Conservation (phyloP, 805 yeast genomes). For the Brettanomyces custersianus region DNA sequence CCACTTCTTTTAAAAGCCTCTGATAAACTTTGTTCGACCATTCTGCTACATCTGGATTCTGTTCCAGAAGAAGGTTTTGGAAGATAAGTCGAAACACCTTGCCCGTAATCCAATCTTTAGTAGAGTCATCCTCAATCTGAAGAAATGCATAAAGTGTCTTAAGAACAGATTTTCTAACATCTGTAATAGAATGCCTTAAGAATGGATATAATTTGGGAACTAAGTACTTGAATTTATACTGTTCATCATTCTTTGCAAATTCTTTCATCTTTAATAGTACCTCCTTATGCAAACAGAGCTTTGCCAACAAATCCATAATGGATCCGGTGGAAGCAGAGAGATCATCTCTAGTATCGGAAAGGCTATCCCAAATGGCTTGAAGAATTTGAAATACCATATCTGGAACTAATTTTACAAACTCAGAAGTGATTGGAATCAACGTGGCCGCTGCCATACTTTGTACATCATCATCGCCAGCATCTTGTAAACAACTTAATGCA, state of each 20-base stretch:
- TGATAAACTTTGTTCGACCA: constrained; percentile 57
- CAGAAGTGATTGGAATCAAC: constrained; percentile 79
- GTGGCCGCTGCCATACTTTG: constrained; percentile 96
- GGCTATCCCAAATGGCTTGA: constrained; percentile 82
- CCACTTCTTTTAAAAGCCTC: constrained; percentile 41
- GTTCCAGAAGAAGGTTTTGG: constrained; percentile 87
- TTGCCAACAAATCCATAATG: constrained; percentile 88
- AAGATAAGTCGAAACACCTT: constrained; percentile 65
- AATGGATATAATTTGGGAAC: constrained; percentile 93
- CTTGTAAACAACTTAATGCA: constrained; percentile 86
- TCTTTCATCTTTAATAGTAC: constrained; percentile 66
- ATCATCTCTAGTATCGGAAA: constrained; percentile 82
- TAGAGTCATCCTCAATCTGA: constrained; percentile 35
- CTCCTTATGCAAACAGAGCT: constrained; percentile 71
- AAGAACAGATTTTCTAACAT: constrained; percentile 83
- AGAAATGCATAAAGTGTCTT: constrained; percentile 74
- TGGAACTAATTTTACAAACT: constrained; percentile 61
- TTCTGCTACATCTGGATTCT: constrained; percentile 61
- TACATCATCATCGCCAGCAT: constrained; percentile 95
- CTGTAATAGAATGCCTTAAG: constrained; percentile 84
- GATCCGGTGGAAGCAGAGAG: constrained; percentile 91
- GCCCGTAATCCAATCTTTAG: constrained; percentile 67
- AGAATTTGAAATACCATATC: constrained; percentile 39
- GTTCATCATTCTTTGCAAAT: constrained; percentile 42
- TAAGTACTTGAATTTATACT: constrained; percentile 56